Evolutionary conservation across 2,329 filamentous ascomycete genomes (phyloP).

Genomic region (Epichloe hybrida): DNA sequence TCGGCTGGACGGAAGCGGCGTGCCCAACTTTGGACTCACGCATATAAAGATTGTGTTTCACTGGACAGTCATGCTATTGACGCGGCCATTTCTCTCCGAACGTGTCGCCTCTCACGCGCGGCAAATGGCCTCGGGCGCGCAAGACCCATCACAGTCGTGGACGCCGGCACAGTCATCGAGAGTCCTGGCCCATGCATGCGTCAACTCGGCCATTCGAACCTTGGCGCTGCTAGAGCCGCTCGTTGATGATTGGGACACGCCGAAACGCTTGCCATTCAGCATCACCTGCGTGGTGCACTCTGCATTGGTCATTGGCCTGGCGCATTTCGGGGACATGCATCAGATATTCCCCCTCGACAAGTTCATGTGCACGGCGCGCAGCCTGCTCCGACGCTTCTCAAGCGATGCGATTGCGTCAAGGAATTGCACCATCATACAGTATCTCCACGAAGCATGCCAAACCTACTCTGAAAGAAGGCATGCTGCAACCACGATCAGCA

Average conservation of each 20-base stretch:
- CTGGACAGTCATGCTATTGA: slow-evolving; percentile 21
- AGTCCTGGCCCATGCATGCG: slow-evolving; percentile 14
- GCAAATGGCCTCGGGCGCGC: not conserved
- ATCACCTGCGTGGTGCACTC: slow-evolving; percentile 30
- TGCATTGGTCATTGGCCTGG: slow-evolving; percentile 26
- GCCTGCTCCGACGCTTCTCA: slow-evolving; percentile 10
- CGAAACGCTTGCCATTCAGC: slow-evolving; percentile 25
- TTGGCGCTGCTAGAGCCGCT: slow-evolving; percentile 25
- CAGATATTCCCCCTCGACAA: slow-evolving; percentile 13
- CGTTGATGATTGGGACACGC: slow-evolving; percentile 16
- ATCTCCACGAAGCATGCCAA: slow-evolving; percentile 13
- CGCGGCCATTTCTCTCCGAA: slow-evolving; percentile 19
- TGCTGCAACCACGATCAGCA: slow-evolving; percentile 9
- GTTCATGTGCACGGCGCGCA: slow-evolving; percentile 9
- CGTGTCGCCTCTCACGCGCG: slow-evolving; percentile 10
- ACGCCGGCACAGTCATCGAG: slow-evolving; percentile 1
- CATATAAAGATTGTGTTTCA: slow-evolving; percentile 20
- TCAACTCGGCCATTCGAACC: slow-evolving; percentile 17
- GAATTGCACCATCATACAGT: slow-evolving; percentile 11
- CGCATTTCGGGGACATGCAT: slow-evolving; percentile 28
- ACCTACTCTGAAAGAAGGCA: slow-evolving; percentile 10
- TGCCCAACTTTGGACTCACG: slow-evolving; percentile 1
- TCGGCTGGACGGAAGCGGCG: not conserved
- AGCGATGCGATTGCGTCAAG: slow-evolving; percentile 13
- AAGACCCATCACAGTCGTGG: not conserved